phyloP scores from a whole-genome alignment of 2,329 filamentous ascomycete species.

The Colletotrichum tamarilloi region DNA sequence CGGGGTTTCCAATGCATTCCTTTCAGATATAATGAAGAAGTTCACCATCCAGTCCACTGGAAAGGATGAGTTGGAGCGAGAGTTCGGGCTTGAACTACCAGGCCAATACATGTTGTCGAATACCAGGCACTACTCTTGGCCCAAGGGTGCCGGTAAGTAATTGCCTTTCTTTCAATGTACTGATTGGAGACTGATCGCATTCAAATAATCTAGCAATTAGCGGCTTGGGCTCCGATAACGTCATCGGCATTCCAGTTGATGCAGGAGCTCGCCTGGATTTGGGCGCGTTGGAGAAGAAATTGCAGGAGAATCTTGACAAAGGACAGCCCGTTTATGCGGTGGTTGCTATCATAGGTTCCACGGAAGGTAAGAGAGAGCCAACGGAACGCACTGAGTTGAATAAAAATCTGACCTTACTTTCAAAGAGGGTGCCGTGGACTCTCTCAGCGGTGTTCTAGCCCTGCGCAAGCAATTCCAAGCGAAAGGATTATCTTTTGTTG shows the following conservation, averaged over 20 bases:
- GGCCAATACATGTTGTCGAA: neutral
- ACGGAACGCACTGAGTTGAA: neutral
- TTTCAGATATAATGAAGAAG: neutral
- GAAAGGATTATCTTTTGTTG: neutral
- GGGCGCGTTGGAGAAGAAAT: neutral
- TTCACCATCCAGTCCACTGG: neutral
- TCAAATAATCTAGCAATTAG: neutral
- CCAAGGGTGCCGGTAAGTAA: neutral
- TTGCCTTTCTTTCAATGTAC: neutral
- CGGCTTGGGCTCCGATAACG: neutral
- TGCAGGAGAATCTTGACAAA: neutral
- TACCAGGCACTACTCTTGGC: neutral
- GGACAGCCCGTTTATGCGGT: neutral
- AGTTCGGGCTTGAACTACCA: neutral
- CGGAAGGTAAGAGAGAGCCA: neutral
- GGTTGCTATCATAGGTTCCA: neutral
- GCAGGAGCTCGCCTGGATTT: neutral
- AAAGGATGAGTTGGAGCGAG: neutral
- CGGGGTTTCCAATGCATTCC: neutral
- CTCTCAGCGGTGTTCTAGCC: neutral
- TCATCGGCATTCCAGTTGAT: neutral
- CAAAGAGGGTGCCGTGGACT: neutral
- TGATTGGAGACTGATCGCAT: neutral
- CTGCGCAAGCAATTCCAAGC: neutral
- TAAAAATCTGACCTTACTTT: neutral